Evolutionary conservation across 176 grass and related monocot species (phyloP).

Genomic region (Puccinellia tenuiflora): DNA sequence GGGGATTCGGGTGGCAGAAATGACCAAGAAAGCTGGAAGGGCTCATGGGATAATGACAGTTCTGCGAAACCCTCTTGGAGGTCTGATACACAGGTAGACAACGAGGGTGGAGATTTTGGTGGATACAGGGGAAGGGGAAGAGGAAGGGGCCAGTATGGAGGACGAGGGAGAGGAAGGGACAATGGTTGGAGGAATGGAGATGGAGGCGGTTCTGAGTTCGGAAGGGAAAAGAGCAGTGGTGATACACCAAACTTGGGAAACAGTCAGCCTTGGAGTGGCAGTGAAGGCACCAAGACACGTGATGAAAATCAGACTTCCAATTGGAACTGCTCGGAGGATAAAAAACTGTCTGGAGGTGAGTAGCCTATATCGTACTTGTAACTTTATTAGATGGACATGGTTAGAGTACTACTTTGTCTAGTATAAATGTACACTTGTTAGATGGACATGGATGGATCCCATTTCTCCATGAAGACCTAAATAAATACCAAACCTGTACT

Average conservation of each 20-base stretch:
- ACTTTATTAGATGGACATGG: background rate
- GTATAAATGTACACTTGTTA: background rate
- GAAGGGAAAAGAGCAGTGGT: conserved; percentile 22
- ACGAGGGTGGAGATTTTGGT: conserved; percentile 32
- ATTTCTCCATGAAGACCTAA: background rate
- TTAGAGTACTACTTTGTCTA: background rate
- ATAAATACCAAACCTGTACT: background rate
- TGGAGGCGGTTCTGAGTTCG: conserved; percentile 27
- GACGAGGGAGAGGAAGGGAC: conserved; percentile 38
- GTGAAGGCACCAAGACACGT: conserved; percentile 23
- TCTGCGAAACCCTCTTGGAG: conserved; percentile 36
- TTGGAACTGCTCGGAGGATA: conserved; percentile 36
- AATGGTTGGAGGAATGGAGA: conserved; percentile 23
- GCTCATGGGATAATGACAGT: conserved; percentile 25
- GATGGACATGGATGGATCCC: too few species aligned
- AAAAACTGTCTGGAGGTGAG: conserved; percentile 31
- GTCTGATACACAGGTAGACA: conserved; percentile 25
- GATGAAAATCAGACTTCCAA: conserved; percentile 34
- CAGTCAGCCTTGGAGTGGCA: conserved; percentile 26
- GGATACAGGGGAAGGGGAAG: conserved; percentile 37
- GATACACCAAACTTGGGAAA: conserved; percentile 31
- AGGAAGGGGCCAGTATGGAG: conserved; percentile 51
- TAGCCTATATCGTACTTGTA: background rate
- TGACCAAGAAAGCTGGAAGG: conserved; percentile 36
- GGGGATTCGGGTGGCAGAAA: conserved; percentile 28